These are phyloP conservation scores for Gentiana dahurica DNA, from an alignment of 257 asterid species.

Conservation along the genomic window DNA sequence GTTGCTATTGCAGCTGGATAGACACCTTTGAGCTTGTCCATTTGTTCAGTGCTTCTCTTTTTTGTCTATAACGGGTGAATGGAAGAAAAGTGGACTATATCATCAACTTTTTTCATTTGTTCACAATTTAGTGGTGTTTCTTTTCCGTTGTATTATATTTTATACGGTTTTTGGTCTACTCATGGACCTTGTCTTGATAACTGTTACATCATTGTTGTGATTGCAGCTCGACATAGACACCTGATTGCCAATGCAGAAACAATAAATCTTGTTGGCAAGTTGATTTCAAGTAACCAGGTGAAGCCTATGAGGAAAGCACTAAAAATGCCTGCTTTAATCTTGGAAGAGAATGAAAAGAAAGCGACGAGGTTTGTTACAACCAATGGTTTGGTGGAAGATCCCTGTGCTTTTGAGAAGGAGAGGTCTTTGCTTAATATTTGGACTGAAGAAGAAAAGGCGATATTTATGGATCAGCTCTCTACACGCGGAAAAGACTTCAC, in stretches of 20 bases:
- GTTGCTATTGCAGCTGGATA: background rate
- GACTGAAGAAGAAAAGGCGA: slow-evolving; percentile 62
- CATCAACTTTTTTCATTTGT: background rate
- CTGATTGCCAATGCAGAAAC: slow-evolving; percentile 49
- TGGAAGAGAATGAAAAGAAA: slow-evolving; percentile 44
- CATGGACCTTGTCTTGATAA: background rate
- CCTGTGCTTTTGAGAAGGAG: slow-evolving; percentile 64
- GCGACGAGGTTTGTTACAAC: slow-evolving; percentile 55
- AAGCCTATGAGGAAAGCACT: slow-evolving; percentile 47
- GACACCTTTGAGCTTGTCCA: background rate
- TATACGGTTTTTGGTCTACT: background rate
- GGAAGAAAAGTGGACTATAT: background rate
- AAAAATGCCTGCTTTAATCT: slow-evolving; percentile 74
- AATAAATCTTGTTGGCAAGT: slow-evolving; percentile 30
- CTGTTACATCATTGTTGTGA: slow-evolving; percentile 7
- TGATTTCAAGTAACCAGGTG: slow-evolving; percentile 46
- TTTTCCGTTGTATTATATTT: background rate
- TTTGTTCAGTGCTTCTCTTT: background rate
- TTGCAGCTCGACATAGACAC: slow-evolving; percentile 52
- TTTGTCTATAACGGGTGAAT: background rate
- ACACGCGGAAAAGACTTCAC: slow-evolving; percentile 63
- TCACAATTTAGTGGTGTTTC: background rate
- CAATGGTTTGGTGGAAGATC: slow-evolving; percentile 80
- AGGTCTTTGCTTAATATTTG: slow-evolving; percentile 61
- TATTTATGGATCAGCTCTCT: slow-evolving; percentile 65